Evolutionary conservation across 2,329 filamentous ascomycete species (phyloP).

Genomic region (Botrytis sinoallii): DNA sequence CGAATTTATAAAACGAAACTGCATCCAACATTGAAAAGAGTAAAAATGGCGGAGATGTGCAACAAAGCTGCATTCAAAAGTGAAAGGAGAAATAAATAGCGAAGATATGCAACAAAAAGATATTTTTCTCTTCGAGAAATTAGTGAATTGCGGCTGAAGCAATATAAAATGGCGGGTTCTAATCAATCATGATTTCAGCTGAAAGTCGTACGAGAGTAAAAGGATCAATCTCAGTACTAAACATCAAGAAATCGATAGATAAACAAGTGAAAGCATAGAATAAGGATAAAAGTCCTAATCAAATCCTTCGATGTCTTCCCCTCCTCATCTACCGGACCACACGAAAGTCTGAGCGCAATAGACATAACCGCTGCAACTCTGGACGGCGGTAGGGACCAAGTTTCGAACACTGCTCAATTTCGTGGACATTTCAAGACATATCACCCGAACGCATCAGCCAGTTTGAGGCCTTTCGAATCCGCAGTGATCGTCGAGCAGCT

Average conservation of each 20-base stretch:
- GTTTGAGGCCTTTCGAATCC: neutral
- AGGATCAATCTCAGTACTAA: neutral
- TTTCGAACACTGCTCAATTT: constrained; percentile 11
- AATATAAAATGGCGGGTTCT: neutral
- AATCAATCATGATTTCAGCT: neutral
- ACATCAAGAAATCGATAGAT: neutral
- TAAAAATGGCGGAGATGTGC: neutral
- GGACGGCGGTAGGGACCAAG: neutral
- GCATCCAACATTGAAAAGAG: neutral
- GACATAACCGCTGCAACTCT: constrained; percentile 1
- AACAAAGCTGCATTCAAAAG: neutral
- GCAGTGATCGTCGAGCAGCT: neutral
- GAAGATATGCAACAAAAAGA: neutral
- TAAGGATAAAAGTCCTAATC: neutral
- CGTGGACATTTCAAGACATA: neutral
- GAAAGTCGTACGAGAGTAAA: neutral
- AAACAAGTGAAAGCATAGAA: neutral
- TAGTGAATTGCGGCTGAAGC: neutral
- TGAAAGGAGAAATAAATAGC: neutral
- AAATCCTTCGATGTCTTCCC: neutral
- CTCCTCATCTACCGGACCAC: neutral
- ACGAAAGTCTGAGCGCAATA: neutral
- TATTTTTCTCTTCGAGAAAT: neutral
- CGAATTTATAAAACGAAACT: neutral
- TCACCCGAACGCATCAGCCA: neutral